Evolutionary conservation across 2,329 filamentous ascomycete species (phyloP), one percentile per base, ranked within the genome.

Genomic region (Alternaria conjuncta): DNA sequence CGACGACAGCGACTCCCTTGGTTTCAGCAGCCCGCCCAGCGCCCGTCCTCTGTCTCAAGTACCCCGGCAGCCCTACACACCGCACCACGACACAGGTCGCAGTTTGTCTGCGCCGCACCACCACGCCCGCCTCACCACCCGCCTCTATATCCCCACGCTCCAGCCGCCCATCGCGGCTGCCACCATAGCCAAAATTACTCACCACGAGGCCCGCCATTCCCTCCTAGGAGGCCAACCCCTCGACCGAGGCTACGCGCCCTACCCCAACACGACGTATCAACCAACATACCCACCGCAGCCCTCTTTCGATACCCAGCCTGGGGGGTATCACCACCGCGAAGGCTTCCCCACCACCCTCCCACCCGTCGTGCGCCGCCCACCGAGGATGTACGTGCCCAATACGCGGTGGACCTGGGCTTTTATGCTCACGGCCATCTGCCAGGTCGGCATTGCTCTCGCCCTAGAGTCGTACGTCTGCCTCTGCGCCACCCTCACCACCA

Each of bases 351-450:
- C 77, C 65, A 80, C 85, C 81, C 66, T 80, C 68, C 82, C 78
- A 43, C 79, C 72, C 45, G 76, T 79, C 21, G 73, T 74, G 28
- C 71, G 74, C 58, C 72, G 73, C 54, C 63, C 73, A 5, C 73
- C 66, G 69, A 80, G 76, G 72, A 88, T 94, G 84, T 95, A 94
- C 78, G 88, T 92, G 72, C 90, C 96, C 72, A 92, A 89, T 77
- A 92, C 92, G 61, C 88, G 86, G 75, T 99, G 96, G 95, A 94
- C 94, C 15, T 95, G 93, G 85, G 84, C 89, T 65, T 98, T 98
- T 78, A 88, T 96, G 81, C 79, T 89, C 67, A 86, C 92, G 36
- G 89, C 92, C 36, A 80, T 90, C 49, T 67, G 92, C 61, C 96
- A 99, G 84, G 92, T 93, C 66, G 82, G 91, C 64, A 86, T 96